Conservation (phyloP, 2,329 filamentous ascomycete genomes). For the Ramularia endophylla region DNA sequence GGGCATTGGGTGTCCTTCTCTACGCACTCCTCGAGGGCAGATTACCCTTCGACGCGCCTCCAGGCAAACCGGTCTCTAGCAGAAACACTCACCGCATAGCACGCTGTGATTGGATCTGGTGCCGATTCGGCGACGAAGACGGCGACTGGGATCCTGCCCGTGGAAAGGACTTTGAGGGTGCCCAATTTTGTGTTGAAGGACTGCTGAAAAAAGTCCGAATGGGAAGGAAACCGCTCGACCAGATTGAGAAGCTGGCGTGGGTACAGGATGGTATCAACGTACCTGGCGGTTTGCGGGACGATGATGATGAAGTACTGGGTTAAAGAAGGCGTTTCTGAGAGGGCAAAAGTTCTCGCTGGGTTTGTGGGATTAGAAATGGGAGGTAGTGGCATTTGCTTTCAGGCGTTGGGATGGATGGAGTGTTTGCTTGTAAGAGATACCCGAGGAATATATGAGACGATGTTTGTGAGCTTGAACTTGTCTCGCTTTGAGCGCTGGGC, state of each 20-base stretch:
- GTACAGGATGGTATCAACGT: conserved; percentile 67
- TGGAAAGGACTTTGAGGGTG: conserved; percentile 63
- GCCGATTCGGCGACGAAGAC: conserved; percentile 73
- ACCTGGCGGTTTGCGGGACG: conserved; percentile 50
- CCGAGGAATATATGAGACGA: not conserved
- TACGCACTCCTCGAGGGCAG: conserved; percentile 93
- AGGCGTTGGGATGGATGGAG: too few species aligned
- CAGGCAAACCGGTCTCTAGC: conserved; percentile 67
- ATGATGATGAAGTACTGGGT: conserved; percentile 42
- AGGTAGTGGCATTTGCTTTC: not conserved
- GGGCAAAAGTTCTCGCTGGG: not conserved
- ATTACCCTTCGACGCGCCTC: conserved; percentile 85
- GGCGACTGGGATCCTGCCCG: conserved; percentile 75
- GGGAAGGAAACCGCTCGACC: conserved; percentile 64
- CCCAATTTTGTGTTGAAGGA: conserved; percentile 75
- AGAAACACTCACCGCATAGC: conserved; percentile 87
- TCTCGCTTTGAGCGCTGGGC: too few species aligned
- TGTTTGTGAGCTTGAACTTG: too few species aligned
- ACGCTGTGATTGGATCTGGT: conserved; percentile 92
- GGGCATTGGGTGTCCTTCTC: conserved; percentile 88
- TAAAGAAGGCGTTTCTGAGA: not conserved
- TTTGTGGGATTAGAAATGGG: not conserved
- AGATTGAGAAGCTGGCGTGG: conserved; percentile 69
- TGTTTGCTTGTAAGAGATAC: conserved; percentile 1
- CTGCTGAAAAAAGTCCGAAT: conserved; percentile 76